phyloP scores from a whole-genome alignment of 2,329 filamentous ascomycete species.

The Alternaria sp. region DNA sequence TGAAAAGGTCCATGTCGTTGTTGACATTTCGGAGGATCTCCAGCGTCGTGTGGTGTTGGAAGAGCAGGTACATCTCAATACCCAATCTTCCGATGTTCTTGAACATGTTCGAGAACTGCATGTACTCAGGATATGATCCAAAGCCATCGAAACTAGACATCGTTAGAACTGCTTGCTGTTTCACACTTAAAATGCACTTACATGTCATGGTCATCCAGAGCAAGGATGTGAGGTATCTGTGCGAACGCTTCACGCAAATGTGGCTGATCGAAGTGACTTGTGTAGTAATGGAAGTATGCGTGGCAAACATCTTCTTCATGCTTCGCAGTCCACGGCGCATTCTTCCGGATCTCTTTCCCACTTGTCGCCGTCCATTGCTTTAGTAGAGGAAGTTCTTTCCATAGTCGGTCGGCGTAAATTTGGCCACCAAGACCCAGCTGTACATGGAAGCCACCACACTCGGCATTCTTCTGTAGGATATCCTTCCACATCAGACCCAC shows the following conservation, averaged over 20 bases:
- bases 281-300: constrained; percentile 99
- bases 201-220: constrained; percentile 98
- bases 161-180: constrained; percentile 16
- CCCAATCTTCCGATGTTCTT: constrained; percentile 97
- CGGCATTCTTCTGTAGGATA: constrained; percentile 94
- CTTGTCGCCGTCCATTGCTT: constrained; percentile 96
- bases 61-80: constrained; percentile 96
- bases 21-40: constrained; percentile 91
- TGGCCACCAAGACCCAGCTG: constrained; percentile 93
- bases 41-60: constrained; percentile 96
- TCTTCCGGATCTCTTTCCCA: constrained; percentile 92
- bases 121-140: constrained; percentile 96
- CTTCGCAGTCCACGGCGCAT: constrained; percentile 87
- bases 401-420: constrained; percentile 93
- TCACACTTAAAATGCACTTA: constrained; percentile 61
- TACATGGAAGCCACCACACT: constrained; percentile 94
- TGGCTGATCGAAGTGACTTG: constrained; percentile 96
- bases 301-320: constrained; percentile 96
- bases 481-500: constrained; percentile 99
- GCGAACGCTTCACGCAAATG: constrained; percentile 95
- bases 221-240: constrained; percentile 92
- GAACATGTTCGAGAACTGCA: constrained; percentile 97
- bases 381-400: constrained; percentile 92
- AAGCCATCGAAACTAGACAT: constrained; percentile 86
- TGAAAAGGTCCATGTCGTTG: constrained; percentile 92